These are phyloP conservation scores for Phytophthora sojae DNA, from an alignment of 352 stramenopile species.

Conservation along the genomic window DNA sequence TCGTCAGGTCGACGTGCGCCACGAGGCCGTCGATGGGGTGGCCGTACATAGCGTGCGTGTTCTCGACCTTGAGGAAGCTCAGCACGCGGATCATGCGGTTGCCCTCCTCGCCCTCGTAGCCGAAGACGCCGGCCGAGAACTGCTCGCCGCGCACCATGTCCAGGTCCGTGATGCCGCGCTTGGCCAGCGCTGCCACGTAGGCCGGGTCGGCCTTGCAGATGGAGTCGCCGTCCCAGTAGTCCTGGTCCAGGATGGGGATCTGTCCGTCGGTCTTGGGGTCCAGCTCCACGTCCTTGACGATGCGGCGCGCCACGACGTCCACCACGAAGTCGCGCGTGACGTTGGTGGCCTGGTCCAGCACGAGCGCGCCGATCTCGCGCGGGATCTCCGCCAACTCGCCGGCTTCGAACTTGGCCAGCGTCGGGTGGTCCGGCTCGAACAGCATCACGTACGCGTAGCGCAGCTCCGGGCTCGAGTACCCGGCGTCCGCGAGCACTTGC, in stretches of 20 bases:
- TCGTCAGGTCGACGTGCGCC: conserved; percentile 54
- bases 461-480: conserved; percentile 41
- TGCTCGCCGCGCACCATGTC: conserved; percentile 47
- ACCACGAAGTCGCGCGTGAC: conserved; percentile 48
- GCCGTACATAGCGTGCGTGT: conserved; percentile 58
- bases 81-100: conserved; percentile 59
- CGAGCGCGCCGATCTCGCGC: conserved; percentile 48
- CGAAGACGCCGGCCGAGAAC: conserved; percentile 57
- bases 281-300: conserved; percentile 46
- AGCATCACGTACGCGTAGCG: conserved; percentile 66
- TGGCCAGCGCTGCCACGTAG: conserved; percentile 50
- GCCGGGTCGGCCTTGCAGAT: conserved; percentile 54
- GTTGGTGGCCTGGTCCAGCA: conserved; percentile 51
- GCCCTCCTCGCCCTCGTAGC: conserved; percentile 47
- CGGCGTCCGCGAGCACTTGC: conserved; percentile 49
- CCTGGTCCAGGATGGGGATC: conserved; percentile 55
- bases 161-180: conserved; percentile 56
- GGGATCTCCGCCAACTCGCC: conserved; percentile 42
- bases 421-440: conserved; percentile 56
- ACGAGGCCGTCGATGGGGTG: conserved; percentile 59
- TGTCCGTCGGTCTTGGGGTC: conserved; percentile 52
- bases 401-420: conserved; percentile 46
- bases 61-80: conserved; percentile 50
- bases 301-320: conserved; percentile 39
- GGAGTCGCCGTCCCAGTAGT: conserved; percentile 51